A percentile compares a stretch with the other conserved stretches of the same genome.
Conservation (phyloP, 208 protist genomes). For the Trypanosoma mega region DNA sequence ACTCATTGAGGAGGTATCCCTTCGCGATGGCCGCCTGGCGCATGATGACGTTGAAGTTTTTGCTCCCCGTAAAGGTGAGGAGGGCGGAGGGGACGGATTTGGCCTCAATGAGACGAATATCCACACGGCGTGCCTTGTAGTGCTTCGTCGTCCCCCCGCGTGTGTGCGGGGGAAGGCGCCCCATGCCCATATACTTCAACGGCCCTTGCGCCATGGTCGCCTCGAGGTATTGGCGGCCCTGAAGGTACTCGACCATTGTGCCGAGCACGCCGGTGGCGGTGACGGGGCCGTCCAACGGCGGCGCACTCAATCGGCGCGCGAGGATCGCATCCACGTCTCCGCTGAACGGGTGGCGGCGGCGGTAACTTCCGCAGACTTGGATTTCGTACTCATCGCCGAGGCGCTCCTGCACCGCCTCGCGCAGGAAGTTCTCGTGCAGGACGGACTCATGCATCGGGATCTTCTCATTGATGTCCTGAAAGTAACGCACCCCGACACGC, state of each 20-base stretch:
- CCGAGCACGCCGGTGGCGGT: constrained; percentile 71
- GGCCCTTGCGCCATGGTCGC: constrained; percentile 86
- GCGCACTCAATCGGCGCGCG: constrained; percentile 57
- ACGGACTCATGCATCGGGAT: constrained; percentile 92
- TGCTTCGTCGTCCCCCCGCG: constrained; percentile 70
- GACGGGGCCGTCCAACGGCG: constrained; percentile 60
- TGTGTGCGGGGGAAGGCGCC: constrained; percentile 74
- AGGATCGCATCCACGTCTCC: constrained; percentile 89
- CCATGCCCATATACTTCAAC: constrained; percentile 91
- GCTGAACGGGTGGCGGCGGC: constrained; percentile 79
- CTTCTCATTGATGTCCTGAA: constrained; percentile 90
- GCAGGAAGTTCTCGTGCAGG: constrained; percentile 79
- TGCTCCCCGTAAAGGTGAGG: constrained; percentile 93
- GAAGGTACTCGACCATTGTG: constrained; percentile 61
- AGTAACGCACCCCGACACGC: constrained; percentile 88
- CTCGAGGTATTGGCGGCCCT: constrained; percentile 71
- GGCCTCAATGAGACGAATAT: constrained; percentile 89
- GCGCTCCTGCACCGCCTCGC: constrained; percentile 49
- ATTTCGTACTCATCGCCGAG: constrained; percentile 77
- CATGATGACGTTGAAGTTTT: constrained; percentile 94
- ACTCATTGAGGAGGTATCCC: constrained; percentile 90
- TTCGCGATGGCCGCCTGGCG: constrained; percentile 87
- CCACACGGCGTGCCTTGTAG: constrained; percentile 88
- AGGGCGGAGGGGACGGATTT: constrained; percentile 84
- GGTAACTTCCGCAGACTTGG: constrained; percentile 87